Conservation (phyloP, 345 rosid genomes). For the Firmiana major region DNA sequence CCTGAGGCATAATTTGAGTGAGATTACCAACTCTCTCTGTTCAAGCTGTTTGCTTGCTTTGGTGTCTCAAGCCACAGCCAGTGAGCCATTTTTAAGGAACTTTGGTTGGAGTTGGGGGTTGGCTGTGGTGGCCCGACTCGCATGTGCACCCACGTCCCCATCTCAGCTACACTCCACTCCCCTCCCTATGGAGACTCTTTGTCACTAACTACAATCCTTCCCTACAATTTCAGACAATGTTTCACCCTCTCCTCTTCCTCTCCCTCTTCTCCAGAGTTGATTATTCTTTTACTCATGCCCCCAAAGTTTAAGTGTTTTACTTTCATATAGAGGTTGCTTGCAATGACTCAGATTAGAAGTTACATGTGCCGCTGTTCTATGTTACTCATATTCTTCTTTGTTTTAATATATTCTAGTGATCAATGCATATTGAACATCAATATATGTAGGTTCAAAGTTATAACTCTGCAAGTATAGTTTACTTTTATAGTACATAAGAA, state of each 20-base stretch:
- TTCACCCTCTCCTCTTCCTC: neutral
- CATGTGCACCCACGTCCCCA: neutral
- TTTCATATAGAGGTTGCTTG: neutral
- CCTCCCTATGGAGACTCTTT: neutral
- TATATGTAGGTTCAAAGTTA: no score
- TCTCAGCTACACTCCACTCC: neutral
- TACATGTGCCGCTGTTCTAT: neutral
- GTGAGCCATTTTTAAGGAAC: no score
- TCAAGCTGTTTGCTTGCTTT: no score
- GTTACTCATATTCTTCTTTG: no score
- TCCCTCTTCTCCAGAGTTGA: neutral
- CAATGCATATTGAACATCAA: neutral
- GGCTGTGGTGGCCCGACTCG: neutral
- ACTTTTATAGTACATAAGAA: no score
- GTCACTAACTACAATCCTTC: neutral
- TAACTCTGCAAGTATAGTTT: no score
- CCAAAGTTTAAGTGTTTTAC: neutral
- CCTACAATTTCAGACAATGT: neutral
- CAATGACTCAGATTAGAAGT: neutral
- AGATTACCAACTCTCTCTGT: neutral
- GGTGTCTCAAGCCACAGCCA: neutral
- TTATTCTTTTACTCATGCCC: no score
- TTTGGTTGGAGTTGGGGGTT: no score
- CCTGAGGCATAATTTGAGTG: neutral
- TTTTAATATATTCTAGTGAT: neutral